Evolutionary conservation across 768 basidiomycete genomes (phyloP).

Genomic region (Megacollybia marginata): DNA sequence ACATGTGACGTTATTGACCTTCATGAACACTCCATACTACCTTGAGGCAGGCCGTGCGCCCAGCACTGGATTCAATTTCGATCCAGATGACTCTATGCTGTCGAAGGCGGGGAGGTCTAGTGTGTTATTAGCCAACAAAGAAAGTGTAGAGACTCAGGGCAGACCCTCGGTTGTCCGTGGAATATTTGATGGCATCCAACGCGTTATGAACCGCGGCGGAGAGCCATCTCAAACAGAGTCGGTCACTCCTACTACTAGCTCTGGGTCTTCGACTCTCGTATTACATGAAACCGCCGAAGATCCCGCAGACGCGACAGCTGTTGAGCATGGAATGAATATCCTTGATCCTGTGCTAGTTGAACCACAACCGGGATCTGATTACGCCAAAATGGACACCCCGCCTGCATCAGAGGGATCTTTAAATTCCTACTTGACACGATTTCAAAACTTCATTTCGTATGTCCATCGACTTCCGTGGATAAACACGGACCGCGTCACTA

Average conservation of each 20-base stretch:
- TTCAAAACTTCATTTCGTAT: conserved; percentile 24
- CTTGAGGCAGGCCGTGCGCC: too few species aligned
- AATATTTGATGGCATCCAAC: conserved; percentile 2
- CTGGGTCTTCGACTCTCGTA: conserved; percentile 1
- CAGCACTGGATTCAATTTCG: not conserved
- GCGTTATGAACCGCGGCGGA: not conserved
- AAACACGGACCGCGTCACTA: conserved; percentile 30
- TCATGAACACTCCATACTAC: too few species aligned
- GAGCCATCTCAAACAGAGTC: too few species aligned
- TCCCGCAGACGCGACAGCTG: conserved; percentile 7
- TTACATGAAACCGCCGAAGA: not conserved
- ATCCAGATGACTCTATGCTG: not conserved
- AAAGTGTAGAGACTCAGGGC: not conserved
- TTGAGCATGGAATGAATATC: conserved; percentile 7
- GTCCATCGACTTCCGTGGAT: conserved; percentile 41
- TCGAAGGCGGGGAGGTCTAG: not conserved
- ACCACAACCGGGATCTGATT: conserved; percentile 36
- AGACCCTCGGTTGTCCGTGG: not conserved
- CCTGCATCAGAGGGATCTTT: conserved; percentile 27
- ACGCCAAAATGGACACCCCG: conserved; percentile 42
- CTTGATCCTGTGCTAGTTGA: conserved; percentile 22
- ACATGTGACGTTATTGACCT: too few species aligned
- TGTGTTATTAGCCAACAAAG: not conserved
- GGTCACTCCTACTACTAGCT: not conserved
- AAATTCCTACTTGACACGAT: conserved; percentile 23